These are phyloP conservation scores for Wickerhamomyces hampshirensis DNA, from an alignment of 805 yeast species.

Conservation along the genomic window DNA sequence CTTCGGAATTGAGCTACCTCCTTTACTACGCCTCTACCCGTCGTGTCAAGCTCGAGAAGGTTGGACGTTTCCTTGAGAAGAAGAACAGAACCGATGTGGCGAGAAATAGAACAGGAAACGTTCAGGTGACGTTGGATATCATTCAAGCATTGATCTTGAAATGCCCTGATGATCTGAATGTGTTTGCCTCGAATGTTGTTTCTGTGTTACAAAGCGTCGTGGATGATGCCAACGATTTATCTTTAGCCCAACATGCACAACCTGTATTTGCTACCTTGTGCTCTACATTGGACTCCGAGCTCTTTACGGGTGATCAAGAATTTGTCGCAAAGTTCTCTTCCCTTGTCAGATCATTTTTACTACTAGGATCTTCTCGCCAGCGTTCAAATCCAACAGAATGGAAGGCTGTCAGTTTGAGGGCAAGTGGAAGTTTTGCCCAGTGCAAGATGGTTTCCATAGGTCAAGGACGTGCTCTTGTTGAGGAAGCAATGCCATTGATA, in stretches of 20 bases:
- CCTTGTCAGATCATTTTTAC: constrained; percentile 28
- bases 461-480: constrained; percentile 14
- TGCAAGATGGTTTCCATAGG: constrained; percentile 24
- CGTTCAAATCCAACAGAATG: constrained; percentile 32
- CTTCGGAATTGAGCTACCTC: constrained; percentile 84
- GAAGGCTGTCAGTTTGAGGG: constrained; percentile 38
- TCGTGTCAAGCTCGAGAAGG: constrained; percentile 84
- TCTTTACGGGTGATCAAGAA: constrained; percentile 59
- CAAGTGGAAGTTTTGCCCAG: constrained; percentile 32
- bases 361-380: constrained; percentile 9
- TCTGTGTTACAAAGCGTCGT: constrained; percentile 51
- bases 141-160: constrained; percentile 62
- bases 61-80: constrained; percentile 60
- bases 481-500: constrained; percentile 16
- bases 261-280: constrained; percentile 46
- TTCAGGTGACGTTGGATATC: constrained; percentile 75
- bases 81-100: constrained; percentile 58
- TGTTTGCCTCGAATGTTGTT: constrained; percentile 68
- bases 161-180: constrained; percentile 80
- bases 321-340: constrained; percentile 46
- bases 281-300: constrained; percentile 50
- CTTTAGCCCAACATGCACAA: constrained; percentile 50
- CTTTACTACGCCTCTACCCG: constrained; percentile 88
- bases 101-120: constrained; percentile 67
- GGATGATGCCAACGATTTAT: constrained; percentile 51